phyloP scores from a whole-genome alignment of 2,329 filamentous ascomycete genomes.

The Onygena corvina region DNA sequence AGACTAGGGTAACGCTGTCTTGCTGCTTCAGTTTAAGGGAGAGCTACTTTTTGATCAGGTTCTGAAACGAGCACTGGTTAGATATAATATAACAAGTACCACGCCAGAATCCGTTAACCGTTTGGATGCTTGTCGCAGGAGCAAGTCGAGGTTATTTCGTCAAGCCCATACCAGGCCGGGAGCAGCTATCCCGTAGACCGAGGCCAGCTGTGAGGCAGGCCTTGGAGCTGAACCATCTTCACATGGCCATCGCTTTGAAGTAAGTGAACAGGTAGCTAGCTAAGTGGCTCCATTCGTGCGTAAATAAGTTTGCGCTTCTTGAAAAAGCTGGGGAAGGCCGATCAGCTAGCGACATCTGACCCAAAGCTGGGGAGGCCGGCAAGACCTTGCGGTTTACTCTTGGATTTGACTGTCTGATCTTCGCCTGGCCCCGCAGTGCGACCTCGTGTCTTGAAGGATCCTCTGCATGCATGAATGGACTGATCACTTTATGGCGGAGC shows the following conservation, averaged over 20 bases:
- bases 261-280: no score
- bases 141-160: background rate
- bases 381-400: no score
- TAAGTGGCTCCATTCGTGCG: no score
- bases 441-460: no score
- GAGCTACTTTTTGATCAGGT: background rate
- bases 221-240: background rate
- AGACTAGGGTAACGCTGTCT: no score
- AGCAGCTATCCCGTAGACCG: background rate
- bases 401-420: no score
- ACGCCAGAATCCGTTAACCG: background rate
- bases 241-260: no score
- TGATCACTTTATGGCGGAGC: no score
- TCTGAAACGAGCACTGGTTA: background rate
- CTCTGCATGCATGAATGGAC: no score
- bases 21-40: background rate
- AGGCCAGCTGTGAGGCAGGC: background rate
- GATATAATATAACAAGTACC: no score
- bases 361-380: background rate
- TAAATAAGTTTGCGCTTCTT: background rate
- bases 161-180: background rate
- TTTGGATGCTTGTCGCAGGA: background rate
- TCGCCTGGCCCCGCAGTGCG: no score
- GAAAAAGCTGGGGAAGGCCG: background rate
- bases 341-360: background rate